Base-by-base conservation (phyloP, 306 rosid genomes). In the Styphnolobium japonicum region DNA sequence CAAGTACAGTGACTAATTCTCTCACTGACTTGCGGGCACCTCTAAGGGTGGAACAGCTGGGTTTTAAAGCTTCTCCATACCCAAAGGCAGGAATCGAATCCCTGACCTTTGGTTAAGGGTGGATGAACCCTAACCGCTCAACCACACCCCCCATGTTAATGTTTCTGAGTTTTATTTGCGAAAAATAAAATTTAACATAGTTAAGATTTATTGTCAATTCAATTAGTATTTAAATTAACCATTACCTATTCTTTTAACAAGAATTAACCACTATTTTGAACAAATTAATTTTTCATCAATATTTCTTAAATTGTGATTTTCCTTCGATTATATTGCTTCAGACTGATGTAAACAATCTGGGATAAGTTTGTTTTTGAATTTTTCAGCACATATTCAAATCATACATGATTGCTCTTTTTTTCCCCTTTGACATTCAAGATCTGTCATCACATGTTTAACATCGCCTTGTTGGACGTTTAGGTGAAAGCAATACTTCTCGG, bases 361-460 rank as follows among this genome's bases (percentile, higher is more conserved):
- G 55, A n/a, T 3, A n/a, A n/a, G 22, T 5, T n/a, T n/a, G 22
- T 1, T 49, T 2, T 0, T 6, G 7, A 16, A 49, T 16, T 15
- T 40, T 46, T 62, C 0, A 1, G 15, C 10, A 7, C 14, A 3
- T 23, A 60, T 15, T 33, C 52, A 45, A 55, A 40, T 12, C 31
- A 7, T 57, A 12, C n/a, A 11, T 31, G 22, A 1, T 23, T 9
- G n/a, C n/a, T n/a, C n/a, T 6, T 6, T 10, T 21, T 27, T 4
- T 53, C 21, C 16, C 12, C 6, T 52, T 27, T 40, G 4, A 19
- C 39, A 67, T 68, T 10, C 21, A 18, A 25, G 11, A 14, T 5
- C 6, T 31, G 66, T 67, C 86, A 86, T 88, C 83, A 85, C 86
- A 78, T 87, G 81, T 60, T 90, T 76, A 82, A 78, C 84, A 82